These are phyloP conservation scores for Lignosus rhinocerotis DNA, from an alignment of 1,284 basidiomycete genomes.

Conservation along the genomic window DNA sequence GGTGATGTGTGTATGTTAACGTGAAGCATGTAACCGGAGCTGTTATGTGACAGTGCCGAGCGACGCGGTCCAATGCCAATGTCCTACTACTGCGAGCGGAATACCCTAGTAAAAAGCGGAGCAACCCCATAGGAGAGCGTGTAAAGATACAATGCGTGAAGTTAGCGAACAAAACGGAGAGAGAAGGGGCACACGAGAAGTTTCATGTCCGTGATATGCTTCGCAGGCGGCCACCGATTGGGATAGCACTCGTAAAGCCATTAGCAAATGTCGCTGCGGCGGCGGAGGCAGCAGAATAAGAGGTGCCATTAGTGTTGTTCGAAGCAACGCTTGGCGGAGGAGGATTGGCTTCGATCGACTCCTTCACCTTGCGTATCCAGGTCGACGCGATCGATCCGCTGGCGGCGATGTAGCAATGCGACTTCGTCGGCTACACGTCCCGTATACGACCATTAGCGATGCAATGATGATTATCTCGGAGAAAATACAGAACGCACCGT, in stretches of 20 bases:
- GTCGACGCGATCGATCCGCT: conserved; percentile 38
- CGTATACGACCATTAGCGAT: conserved; percentile 1
- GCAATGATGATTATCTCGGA: not conserved
- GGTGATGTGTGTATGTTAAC: not conserved
- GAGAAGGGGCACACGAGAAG: not conserved
- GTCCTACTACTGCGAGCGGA: conserved; percentile 7
- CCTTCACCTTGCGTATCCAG: conserved; percentile 58
- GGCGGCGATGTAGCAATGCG: conserved; percentile 50
- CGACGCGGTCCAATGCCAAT: conserved; percentile 10
- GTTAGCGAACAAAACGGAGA: conserved; percentile 8
- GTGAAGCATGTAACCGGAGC: not conserved
- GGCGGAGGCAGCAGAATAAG: conserved; percentile 3
- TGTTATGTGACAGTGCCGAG: not conserved
- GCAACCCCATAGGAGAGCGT: conserved; percentile 1
- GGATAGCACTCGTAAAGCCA: conserved; percentile 4
- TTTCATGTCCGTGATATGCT: conserved; percentile 16
- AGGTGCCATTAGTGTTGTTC: not conserved
- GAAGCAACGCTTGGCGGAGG: not conserved
- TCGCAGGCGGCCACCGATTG: conserved; percentile 11
- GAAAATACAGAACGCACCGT: conserved; percentile 46
- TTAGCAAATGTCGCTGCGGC: conserved; percentile 8
- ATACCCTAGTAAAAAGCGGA: conserved; percentile 10
- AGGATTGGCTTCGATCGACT: conserved; percentile 31
- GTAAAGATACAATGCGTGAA: conserved; percentile 10
- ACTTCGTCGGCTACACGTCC: conserved; percentile 47